These are phyloP conservation scores for Talaromyces borbonicus DNA, from an alignment of 495 filamentous ascomycete genomes.

Conservation along the genomic window DNA sequence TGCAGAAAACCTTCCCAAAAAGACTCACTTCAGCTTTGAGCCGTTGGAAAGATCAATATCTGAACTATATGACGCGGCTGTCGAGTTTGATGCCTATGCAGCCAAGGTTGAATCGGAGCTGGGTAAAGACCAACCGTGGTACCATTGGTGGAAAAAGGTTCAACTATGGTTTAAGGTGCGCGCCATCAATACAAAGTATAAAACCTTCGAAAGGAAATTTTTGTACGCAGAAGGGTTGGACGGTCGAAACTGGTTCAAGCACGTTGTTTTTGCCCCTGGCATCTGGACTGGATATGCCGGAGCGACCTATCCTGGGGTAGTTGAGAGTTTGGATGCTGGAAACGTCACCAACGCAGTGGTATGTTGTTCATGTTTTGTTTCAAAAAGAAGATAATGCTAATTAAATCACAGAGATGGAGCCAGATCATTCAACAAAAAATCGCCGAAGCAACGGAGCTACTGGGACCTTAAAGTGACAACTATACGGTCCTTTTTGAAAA, in stretches of 20 bases:
- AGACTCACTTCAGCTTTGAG: slow-evolving; percentile 30
- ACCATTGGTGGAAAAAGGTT: slow-evolving; percentile 62
- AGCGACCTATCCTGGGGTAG: slow-evolving; percentile 53
- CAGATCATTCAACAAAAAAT: slow-evolving; percentile 33
- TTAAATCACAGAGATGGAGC: slow-evolving; percentile 31
- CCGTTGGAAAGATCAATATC: slow-evolving; percentile 37
- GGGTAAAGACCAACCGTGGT: slow-evolving; percentile 56
- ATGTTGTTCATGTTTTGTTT: slow-evolving; percentile 9
- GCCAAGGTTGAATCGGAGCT: slow-evolving; percentile 41
- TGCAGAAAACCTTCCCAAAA: slow-evolving; percentile 21
- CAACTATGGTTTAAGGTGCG: slow-evolving; percentile 47
- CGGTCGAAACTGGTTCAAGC: slow-evolving; percentile 54
- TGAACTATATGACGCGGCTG: slow-evolving; percentile 35
- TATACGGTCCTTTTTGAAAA: too few relatives aligned
- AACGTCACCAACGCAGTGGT: slow-evolving; percentile 39
- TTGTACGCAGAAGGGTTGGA: slow-evolving; percentile 48
- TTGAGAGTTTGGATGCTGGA: slow-evolving; percentile 48
- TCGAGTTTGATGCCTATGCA: slow-evolving; percentile 43
- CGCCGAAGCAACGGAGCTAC: slow-evolving; percentile 25
- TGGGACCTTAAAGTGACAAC: too few relatives aligned
- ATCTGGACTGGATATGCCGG: slow-evolving; percentile 86
- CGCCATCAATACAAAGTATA: slow-evolving; percentile 50
- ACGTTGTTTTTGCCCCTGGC: slow-evolving; percentile 64
- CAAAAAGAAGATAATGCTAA: not conserved
- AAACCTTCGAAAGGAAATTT: slow-evolving; percentile 52